These are phyloP conservation scores for Luvunga scandens DNA, from an alignment of 345 rosid genomes.

Conservation along the genomic window DNA sequence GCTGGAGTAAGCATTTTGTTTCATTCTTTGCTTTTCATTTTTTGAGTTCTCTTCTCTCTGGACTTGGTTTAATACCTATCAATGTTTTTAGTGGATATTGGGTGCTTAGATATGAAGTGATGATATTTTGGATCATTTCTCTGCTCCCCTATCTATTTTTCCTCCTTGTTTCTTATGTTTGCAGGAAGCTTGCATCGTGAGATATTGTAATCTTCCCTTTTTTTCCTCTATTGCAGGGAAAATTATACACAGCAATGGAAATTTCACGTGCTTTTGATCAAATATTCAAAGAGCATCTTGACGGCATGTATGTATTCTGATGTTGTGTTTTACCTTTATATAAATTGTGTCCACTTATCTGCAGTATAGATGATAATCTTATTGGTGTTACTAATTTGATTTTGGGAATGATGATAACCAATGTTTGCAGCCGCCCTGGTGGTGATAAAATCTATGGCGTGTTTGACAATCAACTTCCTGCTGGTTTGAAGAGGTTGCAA, in stretches of 20 bases:
- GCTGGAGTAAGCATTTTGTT: conserved; percentile 66
- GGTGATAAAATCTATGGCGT: conserved; percentile 87
- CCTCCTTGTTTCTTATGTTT: background rate
- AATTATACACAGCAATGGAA: conserved; percentile 89
- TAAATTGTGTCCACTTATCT: background rate
- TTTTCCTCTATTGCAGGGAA: conserved; percentile 58
- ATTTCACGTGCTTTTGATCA: conserved; percentile 93
- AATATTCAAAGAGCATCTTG: conserved; percentile 91
- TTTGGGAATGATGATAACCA: conserved; percentile 5
- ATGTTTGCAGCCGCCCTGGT: conserved; percentile 77
- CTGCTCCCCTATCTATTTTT: background rate
- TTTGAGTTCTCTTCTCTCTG: background rate
- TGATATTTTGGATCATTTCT: background rate
- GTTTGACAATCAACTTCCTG: conserved; percentile 86
- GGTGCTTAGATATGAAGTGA: background rate
- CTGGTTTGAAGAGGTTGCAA: conserved; percentile 88
- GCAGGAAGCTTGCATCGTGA: background rate
- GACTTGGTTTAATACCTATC: background rate
- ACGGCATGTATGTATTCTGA: conserved; percentile 57
- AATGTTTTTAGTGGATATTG: conserved; percentile 4
- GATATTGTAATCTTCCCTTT: background rate
- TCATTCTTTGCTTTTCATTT: conserved; percentile 4
- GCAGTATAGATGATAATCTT: background rate
- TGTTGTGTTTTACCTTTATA: background rate
- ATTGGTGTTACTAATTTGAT: conserved; percentile 1